These are phyloP conservation scores for Chenopodium album DNA, from an alignment of 148 eudicot genomes.

Conservation along the genomic window DNA sequence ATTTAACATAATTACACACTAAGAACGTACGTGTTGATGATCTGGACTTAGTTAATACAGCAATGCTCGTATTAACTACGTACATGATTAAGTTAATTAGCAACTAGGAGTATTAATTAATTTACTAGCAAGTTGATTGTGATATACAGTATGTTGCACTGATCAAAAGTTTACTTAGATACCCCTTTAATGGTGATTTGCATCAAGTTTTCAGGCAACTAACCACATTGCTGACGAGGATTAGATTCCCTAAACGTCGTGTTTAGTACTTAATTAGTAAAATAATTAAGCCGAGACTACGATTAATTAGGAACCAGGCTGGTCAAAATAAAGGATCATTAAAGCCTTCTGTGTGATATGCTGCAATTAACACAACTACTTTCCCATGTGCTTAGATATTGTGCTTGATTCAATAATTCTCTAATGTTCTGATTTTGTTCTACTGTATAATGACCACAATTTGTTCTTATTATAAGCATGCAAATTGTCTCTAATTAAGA, in stretches of 20 bases:
- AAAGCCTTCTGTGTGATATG: conserved; percentile 13
- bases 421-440: conserved; percentile 21
- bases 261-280: conserved; percentile 3
- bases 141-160: neutral
- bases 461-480: conserved; percentile 14
- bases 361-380: conserved; percentile 12
- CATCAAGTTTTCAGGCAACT: neutral
- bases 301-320: conserved; percentile 28
- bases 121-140: neutral
- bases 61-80: neutral
- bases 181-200: conserved; percentile 5
- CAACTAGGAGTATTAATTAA: neutral
- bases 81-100: neutral
- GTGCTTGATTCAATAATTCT: conserved; percentile 21
- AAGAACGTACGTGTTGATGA: neutral
- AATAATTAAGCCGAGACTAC: neutral
- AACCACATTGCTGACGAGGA: conserved; percentile 20
- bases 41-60: conserved; percentile 15
- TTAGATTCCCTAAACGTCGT: conserved; percentile 26
- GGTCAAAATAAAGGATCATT: conserved; percentile 26
- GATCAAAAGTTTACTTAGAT: neutral
- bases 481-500: neutral
- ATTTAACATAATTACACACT: too few species aligned
- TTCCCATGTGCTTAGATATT: conserved; percentile 24
- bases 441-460: neutral